Base-by-base conservation (phyloP, 495 filamentous ascomycete species). In the Talaromyces wortmannii region DNA sequence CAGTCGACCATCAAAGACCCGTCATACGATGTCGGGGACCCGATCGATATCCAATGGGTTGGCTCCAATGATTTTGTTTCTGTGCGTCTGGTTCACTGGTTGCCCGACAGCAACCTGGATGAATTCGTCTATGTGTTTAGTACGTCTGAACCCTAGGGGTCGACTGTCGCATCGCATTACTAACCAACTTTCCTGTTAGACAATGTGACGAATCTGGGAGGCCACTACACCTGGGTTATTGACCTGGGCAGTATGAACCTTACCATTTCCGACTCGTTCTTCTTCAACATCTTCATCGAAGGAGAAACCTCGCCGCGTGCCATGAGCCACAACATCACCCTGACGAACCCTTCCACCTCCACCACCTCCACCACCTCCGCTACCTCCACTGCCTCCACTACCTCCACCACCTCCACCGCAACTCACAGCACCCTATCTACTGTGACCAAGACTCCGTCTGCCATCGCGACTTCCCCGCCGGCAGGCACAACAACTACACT, bases 221-320 rank as follows among this genome's bases (percentile, higher is more conserved):
- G 50, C 17, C 50, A 52, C 17, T 52, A 43, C 33, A 52, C 50
- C 32, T 52, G 50, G 50, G 2, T 7, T 17, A 44, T 52, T 15
- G 50, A 29, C 23, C 50, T 52, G 6, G 50, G 50, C 7, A 23
- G 50, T 12, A 52, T 52, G 50, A 52, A 52, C 13, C 50, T 52
- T 33, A 44, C 50, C 8, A 43, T 6, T 12, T 52, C 50, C 31
- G 6, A 40, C 3, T 11, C 18, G n/a, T 52, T 52, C 15, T 52
- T 52, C 50, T 52, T 52, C 50, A 52, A 43, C 33, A 43, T 52
- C 31, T 52, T 42, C 36, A 33, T 52, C 31, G 50, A 52, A 23
- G 50, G 50, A 15, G 32, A 52, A 30, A 52, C 32, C n/a, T 43
- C 50, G 15, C 50, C 50, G 31, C 50, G 31, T 6, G 50, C 50